phyloP scores from a whole-genome alignment of 108 stramenopile genomes.

The Cylindrotheca closterium region DNA sequence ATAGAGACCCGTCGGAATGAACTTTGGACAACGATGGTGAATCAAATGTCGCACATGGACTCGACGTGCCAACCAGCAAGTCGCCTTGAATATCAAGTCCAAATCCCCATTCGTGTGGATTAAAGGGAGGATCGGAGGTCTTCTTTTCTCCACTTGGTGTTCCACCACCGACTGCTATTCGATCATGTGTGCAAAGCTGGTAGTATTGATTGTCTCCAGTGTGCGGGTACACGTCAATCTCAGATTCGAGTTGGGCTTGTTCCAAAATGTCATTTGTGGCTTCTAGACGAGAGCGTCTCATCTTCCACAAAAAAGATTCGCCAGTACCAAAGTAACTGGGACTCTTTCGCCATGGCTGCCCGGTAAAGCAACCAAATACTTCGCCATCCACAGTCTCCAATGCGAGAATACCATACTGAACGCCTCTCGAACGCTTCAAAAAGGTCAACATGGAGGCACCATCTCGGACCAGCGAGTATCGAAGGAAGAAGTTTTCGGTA shows the following conservation, averaged over 20 bases:
- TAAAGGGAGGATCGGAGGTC: conserved; percentile 11
- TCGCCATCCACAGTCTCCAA: conserved; percentile 74
- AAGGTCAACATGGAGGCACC: conserved; percentile 72
- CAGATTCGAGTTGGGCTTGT: conserved; percentile 72
- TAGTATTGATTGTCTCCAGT: conserved; percentile 65
- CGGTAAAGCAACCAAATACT: conserved; percentile 76
- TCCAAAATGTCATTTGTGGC: conserved; percentile 52
- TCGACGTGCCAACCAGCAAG: conserved; percentile 62
- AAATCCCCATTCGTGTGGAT: conserved; percentile 57
- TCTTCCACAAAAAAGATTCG: conserved; percentile 67
- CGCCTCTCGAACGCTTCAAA: conserved; percentile 52
- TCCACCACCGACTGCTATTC: conserved; percentile 75
- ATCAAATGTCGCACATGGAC: conserved; percentile 75
- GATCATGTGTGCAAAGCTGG: conserved; percentile 70
- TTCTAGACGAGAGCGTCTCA: conserved; percentile 57
- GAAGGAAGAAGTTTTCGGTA: conserved; percentile 71
- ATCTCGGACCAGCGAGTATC: conserved; percentile 72
- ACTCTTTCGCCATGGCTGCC: conserved; percentile 57
- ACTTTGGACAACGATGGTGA: conserved; percentile 47
- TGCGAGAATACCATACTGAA: conserved; percentile 63
- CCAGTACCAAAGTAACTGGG: conserved; percentile 69
- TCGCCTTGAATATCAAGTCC: conserved; percentile 65
- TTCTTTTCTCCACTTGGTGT: conserved; percentile 35
- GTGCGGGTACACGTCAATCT: conserved; percentile 79
- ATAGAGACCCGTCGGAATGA: conserved; percentile 35